Evolutionary conservation across 352 stramenopile species (phyloP).

Genomic region (Globisporangium carolinianum): DNA sequence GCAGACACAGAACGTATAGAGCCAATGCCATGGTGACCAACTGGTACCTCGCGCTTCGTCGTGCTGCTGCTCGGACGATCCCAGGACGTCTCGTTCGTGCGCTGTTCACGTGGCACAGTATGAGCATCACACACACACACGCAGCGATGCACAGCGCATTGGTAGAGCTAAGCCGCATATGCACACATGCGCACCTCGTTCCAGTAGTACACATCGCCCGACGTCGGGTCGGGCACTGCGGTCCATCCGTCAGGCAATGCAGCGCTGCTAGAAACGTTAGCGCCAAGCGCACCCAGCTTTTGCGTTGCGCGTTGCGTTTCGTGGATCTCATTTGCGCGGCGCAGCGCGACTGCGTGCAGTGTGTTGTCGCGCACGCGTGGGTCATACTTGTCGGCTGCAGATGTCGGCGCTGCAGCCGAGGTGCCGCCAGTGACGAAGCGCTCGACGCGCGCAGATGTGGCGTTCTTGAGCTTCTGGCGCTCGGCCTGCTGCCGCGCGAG

Average conservation of each 20-base stretch:
- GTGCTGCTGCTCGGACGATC: conserved; percentile 24
- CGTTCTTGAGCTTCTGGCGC: conserved; percentile 43
- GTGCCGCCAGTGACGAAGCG: conserved; percentile 17
- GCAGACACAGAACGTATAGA: no score
- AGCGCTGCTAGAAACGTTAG: not conserved
- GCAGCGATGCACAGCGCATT: not conserved
- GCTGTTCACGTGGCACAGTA: conserved; percentile 21
- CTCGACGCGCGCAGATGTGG: conserved; percentile 32
- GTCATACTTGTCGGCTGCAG: conserved; percentile 21
- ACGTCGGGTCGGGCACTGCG: conserved; percentile 34
- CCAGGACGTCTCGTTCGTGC: conserved; percentile 72
- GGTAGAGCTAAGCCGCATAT: not conserved
- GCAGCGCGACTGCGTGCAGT: conserved; percentile 47
- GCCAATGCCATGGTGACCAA: no score
- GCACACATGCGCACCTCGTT: conserved; percentile 40
- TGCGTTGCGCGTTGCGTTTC: conserved; percentile 18
- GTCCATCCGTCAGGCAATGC: conserved; percentile 43
- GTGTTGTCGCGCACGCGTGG: conserved; percentile 69
- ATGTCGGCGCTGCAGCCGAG: conserved; percentile 9
- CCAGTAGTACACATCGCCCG: conserved; percentile 71
- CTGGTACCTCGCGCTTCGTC: not conserved
- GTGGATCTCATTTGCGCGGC: conserved; percentile 36
- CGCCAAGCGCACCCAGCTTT: conserved; percentile 2
- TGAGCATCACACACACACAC: not conserved
- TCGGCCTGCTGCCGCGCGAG: conserved; percentile 50